Percentiles rank a stretch among this genome's conserved stretches.
phyloP scores from a whole-genome alignment of 495 filamentous ascomycete genomes.

The Aspergillus indologenus region DNA sequence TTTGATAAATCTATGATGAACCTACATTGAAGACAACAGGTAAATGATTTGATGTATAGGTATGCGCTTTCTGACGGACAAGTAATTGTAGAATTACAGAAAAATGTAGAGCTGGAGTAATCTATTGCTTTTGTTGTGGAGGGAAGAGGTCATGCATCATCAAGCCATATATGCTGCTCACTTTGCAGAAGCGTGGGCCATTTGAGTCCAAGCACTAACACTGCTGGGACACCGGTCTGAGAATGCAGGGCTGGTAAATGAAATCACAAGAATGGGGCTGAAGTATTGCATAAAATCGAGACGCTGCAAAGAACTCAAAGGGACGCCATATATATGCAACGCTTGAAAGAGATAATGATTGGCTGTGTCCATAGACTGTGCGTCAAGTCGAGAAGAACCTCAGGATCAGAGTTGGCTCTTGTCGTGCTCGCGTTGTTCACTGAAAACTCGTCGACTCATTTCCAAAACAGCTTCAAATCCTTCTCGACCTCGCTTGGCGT shows the following conservation, averaged over 20 bases:
- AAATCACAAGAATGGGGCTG: conserved; percentile 15
- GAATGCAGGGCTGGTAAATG: too few species aligned
- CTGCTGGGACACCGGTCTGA: too few species aligned
- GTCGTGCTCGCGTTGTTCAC: conserved; percentile 77
- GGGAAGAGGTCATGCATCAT: conserved; percentile 14
- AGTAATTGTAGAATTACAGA: background rate
- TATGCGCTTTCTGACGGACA: background rate
- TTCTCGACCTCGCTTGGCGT: conserved; percentile 81
- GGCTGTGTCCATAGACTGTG: conserved; percentile 11
- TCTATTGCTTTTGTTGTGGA: conserved; percentile 15
- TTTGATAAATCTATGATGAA: too few species aligned
- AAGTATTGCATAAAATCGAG: conserved; percentile 4
- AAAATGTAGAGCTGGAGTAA: conserved; percentile 2
- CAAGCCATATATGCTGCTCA: conserved; percentile 6
- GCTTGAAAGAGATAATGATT: background rate
- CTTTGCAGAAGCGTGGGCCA: background rate
- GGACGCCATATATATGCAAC: conserved; percentile 23
- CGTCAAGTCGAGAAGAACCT: conserved; percentile 3
- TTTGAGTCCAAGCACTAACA: background rate
- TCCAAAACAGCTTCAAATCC: conserved; percentile 92
- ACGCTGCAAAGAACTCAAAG: conserved; percentile 30
- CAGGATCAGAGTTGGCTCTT: conserved; percentile 23
- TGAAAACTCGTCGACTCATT: conserved; percentile 89
- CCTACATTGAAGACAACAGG: too few species aligned
- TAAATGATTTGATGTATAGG: background rate